Conservation (phyloP, 2,329 filamentous ascomycete species). For the Tolypocladium tropicale region DNA sequence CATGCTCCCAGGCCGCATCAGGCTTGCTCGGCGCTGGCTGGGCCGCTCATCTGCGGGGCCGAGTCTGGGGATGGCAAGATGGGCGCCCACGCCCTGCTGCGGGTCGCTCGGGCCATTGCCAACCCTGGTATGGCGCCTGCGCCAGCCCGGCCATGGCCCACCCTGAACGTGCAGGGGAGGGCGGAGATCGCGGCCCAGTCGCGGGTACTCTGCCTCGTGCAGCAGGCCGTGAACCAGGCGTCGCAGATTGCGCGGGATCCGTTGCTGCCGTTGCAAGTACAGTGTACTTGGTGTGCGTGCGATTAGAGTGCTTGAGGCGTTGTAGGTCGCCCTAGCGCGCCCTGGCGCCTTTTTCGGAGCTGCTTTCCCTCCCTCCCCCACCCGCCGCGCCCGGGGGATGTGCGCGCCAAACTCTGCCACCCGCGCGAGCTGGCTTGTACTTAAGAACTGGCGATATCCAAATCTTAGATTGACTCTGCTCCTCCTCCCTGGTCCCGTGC, state of each 20-base stretch:
- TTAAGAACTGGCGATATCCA: constrained; percentile 6
- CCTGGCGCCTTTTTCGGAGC: background rate
- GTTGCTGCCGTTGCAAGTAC: background rate
- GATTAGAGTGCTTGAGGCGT: background rate
- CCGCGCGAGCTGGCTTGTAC: background rate
- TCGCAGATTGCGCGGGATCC: background rate
- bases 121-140: constrained; percentile 1
- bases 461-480: background rate
- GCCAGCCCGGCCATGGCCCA: background rate
- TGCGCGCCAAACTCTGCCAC: background rate
- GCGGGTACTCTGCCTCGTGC: background rate
- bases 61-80: constrained; percentile 6
- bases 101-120: constrained; percentile 3
- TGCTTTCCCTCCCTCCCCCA: background rate
- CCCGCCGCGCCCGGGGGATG: no score
- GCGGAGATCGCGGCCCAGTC: constrained; percentile 1
- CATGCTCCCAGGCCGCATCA: background rate
- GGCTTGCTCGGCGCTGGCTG: background rate
- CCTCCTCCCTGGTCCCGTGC: background rate
- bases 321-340: background rate
- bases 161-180: constrained; percentile 1
- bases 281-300: background rate
- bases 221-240: background rate
- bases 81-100: background rate
- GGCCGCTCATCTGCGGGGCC: constrained; percentile 1